Evolutionary conservation across 2,329 filamentous ascomycete species (phyloP), one percentile per base, ranked within the genome.

Genomic region (Aureobasidium uvarum): DNA sequence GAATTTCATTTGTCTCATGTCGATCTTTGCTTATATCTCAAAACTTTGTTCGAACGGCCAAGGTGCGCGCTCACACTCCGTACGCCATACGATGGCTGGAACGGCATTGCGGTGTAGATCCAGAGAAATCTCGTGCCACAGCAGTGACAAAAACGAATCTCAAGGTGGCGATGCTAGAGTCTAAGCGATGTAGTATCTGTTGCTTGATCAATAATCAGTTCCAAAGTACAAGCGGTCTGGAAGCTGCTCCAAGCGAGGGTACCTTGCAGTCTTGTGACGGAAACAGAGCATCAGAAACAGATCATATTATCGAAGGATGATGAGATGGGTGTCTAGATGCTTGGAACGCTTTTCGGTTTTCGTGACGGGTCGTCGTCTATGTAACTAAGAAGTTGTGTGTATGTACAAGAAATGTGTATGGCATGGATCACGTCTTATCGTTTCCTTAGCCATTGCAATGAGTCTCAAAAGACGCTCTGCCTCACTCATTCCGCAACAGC

Each of bases 341-440:
- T 16, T 55, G 13, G 16, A 58, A 18, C 31, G 23, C 54, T 31
- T 45, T 28, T 33, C 33, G n/a, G 13, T 28, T 56, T 33, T 56
- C 54, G 39, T 45, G 54, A 58, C 54, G 54, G 36, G 50, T 52
- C 25, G 50, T 54, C 25, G 50, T 54, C n/a, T 54, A 54, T 58
- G 50, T 51, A 31, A 54, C 38, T 54, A 54, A 33, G 13, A 13
- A 20, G 48, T n/a, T 54, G 31, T 38, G 11, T 54, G 18, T 54
- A 54, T 54, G 23, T 58, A 58, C 54, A 58, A 58, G 38, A 43
- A 46, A 31, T 43, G 39, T 18, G 52, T 45, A 16, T 45, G 20
- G 25, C 54, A 33, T 58, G 38, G 54, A 31, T 58, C 52, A 43
- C 52, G 38, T 56, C 13, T 56, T 5, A 43, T 58, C 54, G 39